Evolutionary conservation across 768 basidiomycete species (phyloP), one percentile per base, ranked within the genome.

Genomic region (Tulasnella sp.): DNA sequence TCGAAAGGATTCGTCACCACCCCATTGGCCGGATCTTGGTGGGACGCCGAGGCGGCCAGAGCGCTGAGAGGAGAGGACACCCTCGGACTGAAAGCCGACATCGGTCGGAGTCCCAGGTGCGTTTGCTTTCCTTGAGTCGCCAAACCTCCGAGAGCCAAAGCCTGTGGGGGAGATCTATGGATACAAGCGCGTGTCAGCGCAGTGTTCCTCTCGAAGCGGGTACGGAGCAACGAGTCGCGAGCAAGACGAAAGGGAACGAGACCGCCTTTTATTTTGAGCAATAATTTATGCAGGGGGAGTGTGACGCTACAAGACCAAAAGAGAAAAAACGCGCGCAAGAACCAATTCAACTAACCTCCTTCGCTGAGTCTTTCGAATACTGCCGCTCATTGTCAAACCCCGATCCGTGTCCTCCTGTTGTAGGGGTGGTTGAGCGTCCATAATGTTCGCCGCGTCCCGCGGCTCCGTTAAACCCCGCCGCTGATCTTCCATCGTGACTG

Each of bases 21-120:
- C 60, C 60, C 60, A 34, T 64, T 64, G 60, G 12, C 60, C 44
- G 8, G 37, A 22, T 75, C 73, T 37, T 79, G 78, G 69, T 79
- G 78, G 42, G 54, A 79, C 64, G 78, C 60, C 48, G 76, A 77
- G n/a, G 76, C 76, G 74, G 74, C 74, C 37, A 77, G 28, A 34
- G 77, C 58, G 77, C 58, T 78, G 79, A 80, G 79, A 58, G 79
- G 79, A 58, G 79, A 80, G 42, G 72, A 28, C 79, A 80, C 79
- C 58, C 74, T 80, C 79, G 72, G 69, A 73, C 31, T 80, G 72
- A 80, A 80, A 69, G 46, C 64, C 64, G 76, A 37, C 46, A 46
- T 42, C 40, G 77, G 41, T 78, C 77, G 48, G 37, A 78, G 41
- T 41, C 58, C 77, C 77, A 72, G 77, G 41, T 60, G 50, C 77